A percentile compares a stretch with the other conserved stretches of the same genome.
These are phyloP conservation scores for Myxozyma vanderwaltii DNA, from an alignment of 805 yeast species.

Conservation along the genomic window DNA sequence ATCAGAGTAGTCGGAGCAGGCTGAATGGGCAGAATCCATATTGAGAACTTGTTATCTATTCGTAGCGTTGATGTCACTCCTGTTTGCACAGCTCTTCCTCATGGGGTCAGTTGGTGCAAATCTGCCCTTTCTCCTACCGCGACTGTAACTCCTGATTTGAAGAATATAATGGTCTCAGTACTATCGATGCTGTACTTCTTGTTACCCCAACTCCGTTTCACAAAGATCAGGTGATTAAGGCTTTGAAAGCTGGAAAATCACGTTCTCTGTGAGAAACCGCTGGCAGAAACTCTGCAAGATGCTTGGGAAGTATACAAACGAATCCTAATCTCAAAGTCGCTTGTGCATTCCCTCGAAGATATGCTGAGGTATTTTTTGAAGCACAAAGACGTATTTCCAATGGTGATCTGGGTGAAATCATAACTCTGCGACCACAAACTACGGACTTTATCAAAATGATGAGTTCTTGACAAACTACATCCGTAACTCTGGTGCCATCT, in stretches of 20 bases:
- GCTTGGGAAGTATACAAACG: constrained; percentile 31
- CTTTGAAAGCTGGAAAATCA: constrained; percentile 39
- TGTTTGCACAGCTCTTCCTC: constrained; percentile 4
- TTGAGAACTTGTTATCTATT: constrained; percentile 3
- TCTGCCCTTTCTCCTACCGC: neutral
- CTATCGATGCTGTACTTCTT: constrained; percentile 36
- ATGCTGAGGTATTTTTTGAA: constrained; percentile 26
- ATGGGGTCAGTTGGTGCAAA: constrained; percentile 11
- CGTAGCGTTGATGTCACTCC: constrained; percentile 3
- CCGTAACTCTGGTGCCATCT: constrained; percentile 37
- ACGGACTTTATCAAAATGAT: constrained; percentile 24
- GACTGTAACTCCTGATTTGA: constrained; percentile 3
- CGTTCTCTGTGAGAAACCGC: constrained; percentile 39
- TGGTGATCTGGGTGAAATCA: constrained; percentile 33
- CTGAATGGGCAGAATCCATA: constrained; percentile 17
- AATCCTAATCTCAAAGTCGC: constrained; percentile 31
- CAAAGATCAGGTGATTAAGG: constrained; percentile 34
- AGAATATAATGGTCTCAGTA: neutral
- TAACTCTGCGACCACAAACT: constrained; percentile 33
- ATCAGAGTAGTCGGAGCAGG: constrained; percentile 22
- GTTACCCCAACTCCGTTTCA: constrained; percentile 37
- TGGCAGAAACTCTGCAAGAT: constrained; percentile 32
- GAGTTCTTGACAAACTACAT: constrained; percentile 32
- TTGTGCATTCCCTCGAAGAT: constrained; percentile 35
- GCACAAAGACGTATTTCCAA: constrained; percentile 26